Conservation (phyloP, 2,329 filamentous ascomycete genomes). For the Didymella arachidicola region DNA sequence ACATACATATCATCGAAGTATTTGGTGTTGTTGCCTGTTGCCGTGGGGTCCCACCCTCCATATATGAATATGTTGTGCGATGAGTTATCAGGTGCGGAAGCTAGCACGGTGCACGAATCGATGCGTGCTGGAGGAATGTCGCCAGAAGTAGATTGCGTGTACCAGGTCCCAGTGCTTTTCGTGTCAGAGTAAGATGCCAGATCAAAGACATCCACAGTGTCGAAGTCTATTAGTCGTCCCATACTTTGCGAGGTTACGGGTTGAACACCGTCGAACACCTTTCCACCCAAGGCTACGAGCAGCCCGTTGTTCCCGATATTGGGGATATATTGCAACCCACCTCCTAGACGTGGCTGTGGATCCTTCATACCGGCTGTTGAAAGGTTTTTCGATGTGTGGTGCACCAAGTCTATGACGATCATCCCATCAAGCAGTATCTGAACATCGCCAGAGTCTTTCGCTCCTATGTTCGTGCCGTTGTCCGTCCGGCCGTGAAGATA, state of each 20-base stretch:
- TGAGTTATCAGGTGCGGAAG: constrained; percentile 55
- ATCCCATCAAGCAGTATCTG: constrained; percentile 46
- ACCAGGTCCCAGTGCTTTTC: constrained; percentile 52
- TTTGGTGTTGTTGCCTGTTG: constrained; percentile 31
- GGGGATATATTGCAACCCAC: constrained; percentile 48
- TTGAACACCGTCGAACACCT: constrained; percentile 20
- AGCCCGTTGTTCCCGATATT: constrained; percentile 47
- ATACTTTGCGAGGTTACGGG: constrained; percentile 21
- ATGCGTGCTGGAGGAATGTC: constrained; percentile 53
- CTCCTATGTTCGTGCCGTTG: constrained; percentile 36
- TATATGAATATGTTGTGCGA: constrained; percentile 59
- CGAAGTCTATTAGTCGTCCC: constrained; percentile 37
- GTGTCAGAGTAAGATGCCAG: constrained; percentile 36
- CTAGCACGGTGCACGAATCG: constrained; percentile 55
- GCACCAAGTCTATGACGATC: constrained; percentile 49
- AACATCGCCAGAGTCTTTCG: constrained; percentile 18
- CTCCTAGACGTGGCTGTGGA: constrained; percentile 43
- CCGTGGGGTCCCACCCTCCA: constrained; percentile 55
- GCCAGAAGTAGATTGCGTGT: constrained; percentile 53
- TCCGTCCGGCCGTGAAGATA: constrained; percentile 51
- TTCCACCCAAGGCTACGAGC: constrained; percentile 50
- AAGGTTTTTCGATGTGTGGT: constrained; percentile 48
- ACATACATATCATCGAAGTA: constrained; percentile 56
- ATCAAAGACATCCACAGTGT: constrained; percentile 53
- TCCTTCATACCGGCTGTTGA: constrained; percentile 45